Conservation (phyloP, 2,329 filamentous ascomycete species). For the Fusarium sp. region DNA sequence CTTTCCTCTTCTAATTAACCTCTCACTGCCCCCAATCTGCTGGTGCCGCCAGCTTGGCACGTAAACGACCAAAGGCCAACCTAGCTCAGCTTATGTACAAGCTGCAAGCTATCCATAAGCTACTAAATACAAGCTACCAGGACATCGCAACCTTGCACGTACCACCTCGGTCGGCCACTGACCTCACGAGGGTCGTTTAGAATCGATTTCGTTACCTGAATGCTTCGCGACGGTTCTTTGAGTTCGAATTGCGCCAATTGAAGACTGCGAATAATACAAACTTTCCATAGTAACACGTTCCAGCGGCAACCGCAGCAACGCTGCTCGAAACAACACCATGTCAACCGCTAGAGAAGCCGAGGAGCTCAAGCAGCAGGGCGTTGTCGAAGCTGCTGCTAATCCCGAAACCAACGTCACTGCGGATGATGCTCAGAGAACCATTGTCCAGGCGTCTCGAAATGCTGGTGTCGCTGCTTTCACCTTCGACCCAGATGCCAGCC, state of each 20-base stretch:
- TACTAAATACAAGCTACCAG: slow-evolving; percentile 12
- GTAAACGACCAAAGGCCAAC: slow-evolving; percentile 9
- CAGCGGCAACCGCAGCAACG: slow-evolving; percentile 29
- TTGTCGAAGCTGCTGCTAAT: slow-evolving; percentile 80
- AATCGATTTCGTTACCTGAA: slow-evolving; percentile 31
- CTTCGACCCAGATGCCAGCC: slow-evolving; percentile 87
- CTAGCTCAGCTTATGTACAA: slow-evolving; percentile 24
- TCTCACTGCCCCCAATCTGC: slow-evolving; percentile 26
- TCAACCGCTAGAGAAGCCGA: slow-evolving; percentile 50
- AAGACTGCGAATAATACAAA: slow-evolving; percentile 20
- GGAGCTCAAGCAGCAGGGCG: slow-evolving; percentile 86
- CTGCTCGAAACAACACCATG: slow-evolving; percentile 46
- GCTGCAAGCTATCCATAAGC: slow-evolving; percentile 5
- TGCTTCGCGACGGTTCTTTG: slow-evolving; percentile 31
- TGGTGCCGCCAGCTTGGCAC: slow-evolving; percentile 23
- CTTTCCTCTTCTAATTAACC: slow-evolving; percentile 17
- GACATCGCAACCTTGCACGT: slow-evolving; percentile 24
- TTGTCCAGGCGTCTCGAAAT: slow-evolving; percentile 81
- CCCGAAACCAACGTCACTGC: slow-evolving; percentile 75
- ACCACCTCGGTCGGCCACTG: slow-evolving; percentile 19
- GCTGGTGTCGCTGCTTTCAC: slow-evolving; percentile 84
- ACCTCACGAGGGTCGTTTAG: slow-evolving; percentile 17
- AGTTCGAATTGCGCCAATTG: slow-evolving; percentile 42
- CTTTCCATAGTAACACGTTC: slow-evolving; percentile 20
- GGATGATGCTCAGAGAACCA: slow-evolving; percentile 76